Percentiles rank a stretch among this genome's conserved stretches.
These are phyloP conservation scores for Ceratocystis cacaofunesta DNA, from an alignment of 2,329 filamentous ascomycete species.

Conservation along the genomic window DNA sequence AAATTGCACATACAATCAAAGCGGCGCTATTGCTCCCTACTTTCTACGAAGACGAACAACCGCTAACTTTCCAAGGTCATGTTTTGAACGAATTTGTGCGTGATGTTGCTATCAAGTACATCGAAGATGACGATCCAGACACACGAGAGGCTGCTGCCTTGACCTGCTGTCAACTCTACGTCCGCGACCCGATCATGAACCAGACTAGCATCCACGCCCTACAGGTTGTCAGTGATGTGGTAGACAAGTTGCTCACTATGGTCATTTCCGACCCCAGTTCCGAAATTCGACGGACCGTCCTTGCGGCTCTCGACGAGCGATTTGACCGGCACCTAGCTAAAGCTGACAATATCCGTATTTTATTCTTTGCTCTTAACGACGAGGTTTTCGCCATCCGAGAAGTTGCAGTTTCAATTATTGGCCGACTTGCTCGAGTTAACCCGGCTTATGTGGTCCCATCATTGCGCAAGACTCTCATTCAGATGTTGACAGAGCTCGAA, in stretches of 20 bases:
- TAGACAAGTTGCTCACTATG: slow-evolving; percentile 88
- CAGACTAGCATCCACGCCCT: slow-evolving; percentile 95
- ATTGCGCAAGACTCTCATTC: slow-evolving; percentile 83
- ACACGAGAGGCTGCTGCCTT: slow-evolving; percentile 88
- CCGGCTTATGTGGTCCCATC: slow-evolving; percentile 97
- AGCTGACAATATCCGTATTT: slow-evolving; percentile 87
- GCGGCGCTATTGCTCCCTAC: background rate
- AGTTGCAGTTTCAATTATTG: slow-evolving; percentile 91
- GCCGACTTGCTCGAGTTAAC: slow-evolving; percentile 77
- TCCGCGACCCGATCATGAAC: slow-evolving; percentile 91
- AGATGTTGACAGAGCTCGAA: slow-evolving; percentile 88
- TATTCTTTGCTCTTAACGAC: slow-evolving; percentile 92
- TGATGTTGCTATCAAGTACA: slow-evolving; percentile 94
- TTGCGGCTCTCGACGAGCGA: slow-evolving; percentile 76
- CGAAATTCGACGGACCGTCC: slow-evolving; percentile 74
- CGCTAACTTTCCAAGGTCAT: slow-evolving; percentile 38
- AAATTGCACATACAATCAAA: background rate
- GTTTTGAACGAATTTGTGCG: slow-evolving; percentile 96
- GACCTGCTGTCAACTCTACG: slow-evolving; percentile 95
- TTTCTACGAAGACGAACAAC: background rate
- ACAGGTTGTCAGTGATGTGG: slow-evolving; percentile 93
- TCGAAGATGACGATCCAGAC: slow-evolving; percentile 86
- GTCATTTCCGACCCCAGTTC: slow-evolving; percentile 84
- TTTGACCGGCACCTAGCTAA: slow-evolving; percentile 96
- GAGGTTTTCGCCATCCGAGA: slow-evolving; percentile 86